Evolutionary conservation across 352 stramenopile genomes (phyloP), one percentile per base, ranked within the genome.

Genomic region (Globisporangium cederbergense): DNA sequence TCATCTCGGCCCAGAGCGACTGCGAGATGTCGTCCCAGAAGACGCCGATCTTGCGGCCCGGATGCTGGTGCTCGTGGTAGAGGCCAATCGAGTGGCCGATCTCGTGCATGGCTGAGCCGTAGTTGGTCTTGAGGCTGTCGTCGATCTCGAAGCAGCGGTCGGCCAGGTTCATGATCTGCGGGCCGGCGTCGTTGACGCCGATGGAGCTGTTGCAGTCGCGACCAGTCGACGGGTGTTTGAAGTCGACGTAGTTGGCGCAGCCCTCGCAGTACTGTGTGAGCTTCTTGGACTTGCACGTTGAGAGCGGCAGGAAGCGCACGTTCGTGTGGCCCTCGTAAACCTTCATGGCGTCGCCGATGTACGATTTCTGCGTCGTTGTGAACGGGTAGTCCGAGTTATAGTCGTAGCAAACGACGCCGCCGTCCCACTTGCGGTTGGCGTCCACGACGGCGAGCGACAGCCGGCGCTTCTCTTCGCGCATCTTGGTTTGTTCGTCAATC

Each of bases 61-160:
- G 79, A 65, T 93, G 85, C 70, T 91, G 82, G 70, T 93, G 82
- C 67, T 93, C 85, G 70, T 93, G 83, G 75, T 92, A 93, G 58
- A 93, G 67, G 8, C 83, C 85, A 13, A 93, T 62, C 32, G 74
- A 77, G 71, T 93, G 85, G n/a, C 81, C 77, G 42, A 93, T 88
- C 60, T 93, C 85, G 72, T 93, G 84, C 78, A 93, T 90, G 68
- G 81, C 79, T 53, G 82, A 84, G 16, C 84, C 84, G 61, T 86
- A 91, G 56, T 83, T 80, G 20, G 80, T 81, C 73, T 91, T 91
- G 51, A 89, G 75, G 30, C 76, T 68, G 66, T 88, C 78, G 67
- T 93, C 83, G 56, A 83, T 77, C 61, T 90, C 80, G 54, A 91
- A 91, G 71, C 83, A 91, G 16, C 83, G 83, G 60, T 90, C 83